These are phyloP conservation scores for Suillus subalutaceus DNA, from an alignment of 768 basidiomycete genomes.

Conservation along the genomic window DNA sequence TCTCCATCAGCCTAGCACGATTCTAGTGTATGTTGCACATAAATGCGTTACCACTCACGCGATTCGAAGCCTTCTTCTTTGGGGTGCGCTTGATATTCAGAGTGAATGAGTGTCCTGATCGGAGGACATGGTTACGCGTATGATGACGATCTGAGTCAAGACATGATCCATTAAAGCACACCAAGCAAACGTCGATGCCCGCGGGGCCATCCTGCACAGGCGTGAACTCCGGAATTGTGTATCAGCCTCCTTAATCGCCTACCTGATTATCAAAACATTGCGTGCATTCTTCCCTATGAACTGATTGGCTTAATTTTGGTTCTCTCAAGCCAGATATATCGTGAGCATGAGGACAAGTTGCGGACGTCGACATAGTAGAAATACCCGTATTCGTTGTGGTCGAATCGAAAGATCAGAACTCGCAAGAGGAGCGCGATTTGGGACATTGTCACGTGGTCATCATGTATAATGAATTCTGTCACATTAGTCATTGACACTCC, in stretches of 20 bases:
- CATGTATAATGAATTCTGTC: neutral
- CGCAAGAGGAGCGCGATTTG: neutral
- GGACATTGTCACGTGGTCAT: neutral
- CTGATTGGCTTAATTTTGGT: slow-evolving; percentile 69
- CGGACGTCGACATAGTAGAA: slow-evolving; percentile 21
- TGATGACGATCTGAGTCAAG: slow-evolving; percentile 65
- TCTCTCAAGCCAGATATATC: slow-evolving; percentile 51
- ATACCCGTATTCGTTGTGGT: slow-evolving; percentile 1
- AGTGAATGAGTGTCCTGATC: slow-evolving; percentile 74
- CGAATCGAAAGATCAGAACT: slow-evolving; percentile 4
- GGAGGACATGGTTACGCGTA: slow-evolving; percentile 68
- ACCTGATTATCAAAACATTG: slow-evolving; percentile 97
- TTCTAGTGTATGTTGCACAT: slow-evolving; percentile 4
- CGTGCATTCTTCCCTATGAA: slow-evolving; percentile 93
- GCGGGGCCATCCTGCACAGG: slow-evolving; percentile 60
- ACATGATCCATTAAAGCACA: slow-evolving; percentile 95
- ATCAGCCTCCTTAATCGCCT: slow-evolving; percentile 16
- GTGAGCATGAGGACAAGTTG: slow-evolving; percentile 55
- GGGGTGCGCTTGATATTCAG: slow-evolving; percentile 78
- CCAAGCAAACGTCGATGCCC: slow-evolving; percentile 88
- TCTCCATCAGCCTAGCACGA: slow-evolving; percentile 62
- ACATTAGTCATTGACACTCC: neutral
- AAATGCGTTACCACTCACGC: slow-evolving; percentile 52
- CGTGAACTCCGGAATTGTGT: neutral
- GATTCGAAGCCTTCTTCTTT: slow-evolving; percentile 57